Conservation (phyloP, 768 basidiomycete species). For the Lactifluus pinguis region DNA sequence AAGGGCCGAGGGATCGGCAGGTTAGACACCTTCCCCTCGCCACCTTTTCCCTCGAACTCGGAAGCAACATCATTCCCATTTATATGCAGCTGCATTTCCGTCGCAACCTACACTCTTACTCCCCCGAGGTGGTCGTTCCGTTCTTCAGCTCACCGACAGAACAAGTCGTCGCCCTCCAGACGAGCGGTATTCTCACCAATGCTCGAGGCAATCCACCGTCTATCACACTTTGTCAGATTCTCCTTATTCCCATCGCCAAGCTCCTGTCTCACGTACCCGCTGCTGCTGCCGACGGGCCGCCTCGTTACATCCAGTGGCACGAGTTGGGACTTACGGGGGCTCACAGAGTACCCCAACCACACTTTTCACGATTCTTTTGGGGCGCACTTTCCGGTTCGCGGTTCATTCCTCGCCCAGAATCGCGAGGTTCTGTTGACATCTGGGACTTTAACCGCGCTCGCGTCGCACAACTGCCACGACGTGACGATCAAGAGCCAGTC, state of each 20-base stretch:
- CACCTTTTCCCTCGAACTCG: neutral
- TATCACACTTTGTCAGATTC: neutral
- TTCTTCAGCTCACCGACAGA: neutral
- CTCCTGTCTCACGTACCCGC: neutral
- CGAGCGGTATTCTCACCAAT: neutral
- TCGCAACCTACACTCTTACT: neutral
- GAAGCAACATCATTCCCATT: neutral
- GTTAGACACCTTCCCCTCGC: neutral
- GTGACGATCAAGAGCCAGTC: neutral
- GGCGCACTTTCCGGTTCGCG: neutral
- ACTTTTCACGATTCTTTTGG: neutral
- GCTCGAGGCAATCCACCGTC: neutral
- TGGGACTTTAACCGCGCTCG: conserved; percentile 2
- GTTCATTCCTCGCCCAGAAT: neutral
- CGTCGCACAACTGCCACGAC: neutral
- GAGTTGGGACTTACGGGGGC: neutral
- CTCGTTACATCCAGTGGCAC: conserved; percentile 2
- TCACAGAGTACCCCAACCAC: neutral
- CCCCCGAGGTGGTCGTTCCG: neutral
- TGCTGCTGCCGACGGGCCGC: neutral
- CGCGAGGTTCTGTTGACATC: neutral
- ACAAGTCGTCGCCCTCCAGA: conserved; percentile 1
- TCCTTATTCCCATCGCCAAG: neutral
- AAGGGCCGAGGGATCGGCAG: neutral
- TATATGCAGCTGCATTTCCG: neutral